Base-by-base conservation (phyloP, 1,284 basidiomycete genomes). In the Caloboletus firmus region DNA sequence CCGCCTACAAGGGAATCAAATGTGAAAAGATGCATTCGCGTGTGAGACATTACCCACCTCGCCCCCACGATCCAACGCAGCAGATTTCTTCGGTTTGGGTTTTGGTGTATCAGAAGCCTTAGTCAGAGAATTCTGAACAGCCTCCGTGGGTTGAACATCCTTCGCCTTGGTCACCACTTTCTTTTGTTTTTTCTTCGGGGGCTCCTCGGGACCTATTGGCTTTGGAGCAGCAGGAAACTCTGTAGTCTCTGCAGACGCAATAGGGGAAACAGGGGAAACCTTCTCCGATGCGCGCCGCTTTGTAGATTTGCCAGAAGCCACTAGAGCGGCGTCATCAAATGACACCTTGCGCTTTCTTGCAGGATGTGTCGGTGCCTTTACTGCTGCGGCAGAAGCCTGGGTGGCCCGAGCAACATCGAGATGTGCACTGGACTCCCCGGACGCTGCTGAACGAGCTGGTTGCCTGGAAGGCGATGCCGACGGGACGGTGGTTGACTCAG, bases 291-390 rank as follows among this genome's bases (percentile, higher is more conserved):
- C 4, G 3, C 9, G 49, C 4, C 20, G 51, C 48, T 39, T 51
- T 5, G 41, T 7, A 22, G 32, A 22, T 31, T 49, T 45, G 13
- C 37, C 45, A 15, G 41, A 4, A n/a, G n/a, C 15, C 1, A n/a
- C n/a, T 17, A 10, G 2, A 18, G 18, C 7, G 9, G 31, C 37
- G 7, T 40, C 41, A 17, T 31, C 45, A 30, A 64, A 55, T 5
- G 63, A 61, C 36, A 57, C 55, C 47, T 47, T 68, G 47, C 58
- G 65, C 47, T 70, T 71, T 50, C 49, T 54, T n/a, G 36, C 26
- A 24, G 42, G 31, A 22, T 32, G 3, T 1, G 15, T 45, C 4
- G 54, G 20, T 8, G 51, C 36, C 34, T 40, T 49, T 18, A 20
- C 4, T 6, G 42, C 32, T 4, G 40, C 36, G 36, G 37, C 22